These are phyloP conservation scores for Trametes elegans DNA, from an alignment of 768 basidiomycete species.

Conservation along the genomic window DNA sequence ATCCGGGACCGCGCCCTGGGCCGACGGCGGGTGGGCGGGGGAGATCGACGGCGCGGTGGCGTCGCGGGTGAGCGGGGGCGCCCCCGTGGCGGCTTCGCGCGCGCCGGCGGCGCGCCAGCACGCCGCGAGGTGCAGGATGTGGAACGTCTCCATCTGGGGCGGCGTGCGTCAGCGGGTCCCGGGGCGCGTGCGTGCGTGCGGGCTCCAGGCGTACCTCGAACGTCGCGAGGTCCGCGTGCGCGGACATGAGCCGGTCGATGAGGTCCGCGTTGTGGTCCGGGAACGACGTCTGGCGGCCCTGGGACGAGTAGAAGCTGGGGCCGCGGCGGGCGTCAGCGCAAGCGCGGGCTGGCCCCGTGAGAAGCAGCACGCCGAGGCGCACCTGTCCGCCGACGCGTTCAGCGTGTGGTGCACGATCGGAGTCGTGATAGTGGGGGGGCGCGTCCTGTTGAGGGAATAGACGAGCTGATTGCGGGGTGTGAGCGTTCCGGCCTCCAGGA, in stretches of 20 bases:
- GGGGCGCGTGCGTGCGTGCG: neutral
- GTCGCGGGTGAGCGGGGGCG: conserved; percentile 45
- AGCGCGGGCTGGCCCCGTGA: neutral
- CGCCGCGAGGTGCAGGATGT: conserved; percentile 74
- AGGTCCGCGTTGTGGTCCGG: conserved; percentile 68
- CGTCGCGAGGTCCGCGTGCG: conserved; percentile 55
- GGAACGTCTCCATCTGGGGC: conserved; percentile 83
- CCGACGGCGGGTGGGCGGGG: conserved; percentile 22
- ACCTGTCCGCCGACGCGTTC: conserved; percentile 87
- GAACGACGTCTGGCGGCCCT: conserved; percentile 81
- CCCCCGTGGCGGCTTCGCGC: conserved; percentile 19
- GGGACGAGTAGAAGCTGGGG: conserved; percentile 79
- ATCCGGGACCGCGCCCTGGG: conserved; percentile 18
- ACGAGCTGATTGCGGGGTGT: conserved; percentile 39
- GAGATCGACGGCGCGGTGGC: conserved; percentile 41
- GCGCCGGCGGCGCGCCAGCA: conserved; percentile 55
- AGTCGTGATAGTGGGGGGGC: conserved; percentile 37
- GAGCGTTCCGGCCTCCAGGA: neutral
- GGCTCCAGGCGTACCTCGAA: conserved; percentile 53
- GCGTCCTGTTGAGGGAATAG: conserved; percentile 42
- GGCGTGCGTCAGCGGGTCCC: neutral
- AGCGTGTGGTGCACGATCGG: conserved; percentile 43
- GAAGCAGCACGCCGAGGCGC: conserved; percentile 15
- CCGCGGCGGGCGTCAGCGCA: conserved; percentile 9
- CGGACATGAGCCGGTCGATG: conserved; percentile 50